Base-by-base conservation (phyloP, 495 filamentous ascomycete species). In the Penicillium soppii region DNA sequence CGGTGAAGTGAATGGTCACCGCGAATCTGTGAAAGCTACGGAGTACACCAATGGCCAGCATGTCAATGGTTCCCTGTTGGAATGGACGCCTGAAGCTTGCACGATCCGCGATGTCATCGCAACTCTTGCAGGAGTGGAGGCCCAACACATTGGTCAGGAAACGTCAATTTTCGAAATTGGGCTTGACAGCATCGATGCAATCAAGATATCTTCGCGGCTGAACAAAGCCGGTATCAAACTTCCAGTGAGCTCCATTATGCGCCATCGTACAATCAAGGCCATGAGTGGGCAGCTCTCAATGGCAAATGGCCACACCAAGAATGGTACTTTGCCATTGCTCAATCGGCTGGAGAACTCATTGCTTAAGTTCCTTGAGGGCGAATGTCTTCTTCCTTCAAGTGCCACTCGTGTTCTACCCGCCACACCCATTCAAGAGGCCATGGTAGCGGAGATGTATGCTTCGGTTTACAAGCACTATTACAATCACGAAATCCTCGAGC, bases 171-270 rank as follows among this genome's bases (percentile, higher is more conserved):
- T 91, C 55, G 85, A 91, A 59, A 73, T 96, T 1, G 91, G 91
- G 9, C 76, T 95, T 15, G 91, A 96, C 65, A 96, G 92, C 15
- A 92, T 96, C 58, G 87, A 87, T 59, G 88, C 90, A 21, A 90
- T 96, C 65, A 89, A 85, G 59, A 64, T 90, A 4, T 82, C 87
- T 12, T 83, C 88, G 1, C 70, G 81, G 43, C 72, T 92, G 17
- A 84, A 79, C 54, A 75, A 69, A 42, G 54, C 61, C 12, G 81
- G 79, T 0, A 72, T 91, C 47, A 66, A 69, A 3, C 53, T 92
- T 43, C 75, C 84, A 7, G 79, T 89, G 10, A 86, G 88, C 61
- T 65, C 66, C 27, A 81, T 95, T 39, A 85, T 92, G 79, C 82
- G 77, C 52, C 73, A 72, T n/a, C 81, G 82, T 40, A 89, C 82